A percentile compares a stretch with the other conserved stretches of the same genome.
Evolutionary conservation across 2,329 filamentous ascomycete species (phyloP).

Genomic region (Trichoderma guizhouense): DNA sequence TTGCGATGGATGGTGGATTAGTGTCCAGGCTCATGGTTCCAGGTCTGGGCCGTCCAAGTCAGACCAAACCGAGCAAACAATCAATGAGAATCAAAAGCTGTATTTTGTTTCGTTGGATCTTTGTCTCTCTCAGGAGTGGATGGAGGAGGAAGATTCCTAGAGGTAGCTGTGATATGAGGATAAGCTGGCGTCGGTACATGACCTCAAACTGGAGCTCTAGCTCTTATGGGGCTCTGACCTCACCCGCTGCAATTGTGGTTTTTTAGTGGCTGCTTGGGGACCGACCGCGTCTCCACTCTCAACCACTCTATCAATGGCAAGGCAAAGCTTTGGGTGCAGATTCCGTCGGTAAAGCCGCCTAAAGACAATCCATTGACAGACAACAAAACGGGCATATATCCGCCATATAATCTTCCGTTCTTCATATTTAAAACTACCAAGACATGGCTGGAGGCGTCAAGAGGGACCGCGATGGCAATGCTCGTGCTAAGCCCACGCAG

Average conservation of each 20-base stretch:
- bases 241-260: neutral
- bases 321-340: neutral
- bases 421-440: neutral
- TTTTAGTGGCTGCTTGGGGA: neutral
- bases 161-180: neutral
- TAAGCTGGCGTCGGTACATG: neutral
- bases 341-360: neutral
- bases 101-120: too few species aligned
- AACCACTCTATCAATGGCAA: neutral
- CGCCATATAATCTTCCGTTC: neutral
- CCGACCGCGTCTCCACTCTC: neutral
- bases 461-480: conserved; percentile 52
- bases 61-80: neutral
- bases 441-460: conserved; percentile 45
- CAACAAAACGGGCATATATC: neutral
- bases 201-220: neutral
- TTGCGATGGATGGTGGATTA: neutral
- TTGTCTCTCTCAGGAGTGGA: neutral
- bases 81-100: neutral
- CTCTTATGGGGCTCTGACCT: neutral
- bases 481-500: conserved; percentile 37
- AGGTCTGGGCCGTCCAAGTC: neutral
- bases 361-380: too few species aligned
- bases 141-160: neutral
- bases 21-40: neutral